phyloP scores from a whole-genome alignment of 345 rosid species.

The Brassica napus region DNA sequence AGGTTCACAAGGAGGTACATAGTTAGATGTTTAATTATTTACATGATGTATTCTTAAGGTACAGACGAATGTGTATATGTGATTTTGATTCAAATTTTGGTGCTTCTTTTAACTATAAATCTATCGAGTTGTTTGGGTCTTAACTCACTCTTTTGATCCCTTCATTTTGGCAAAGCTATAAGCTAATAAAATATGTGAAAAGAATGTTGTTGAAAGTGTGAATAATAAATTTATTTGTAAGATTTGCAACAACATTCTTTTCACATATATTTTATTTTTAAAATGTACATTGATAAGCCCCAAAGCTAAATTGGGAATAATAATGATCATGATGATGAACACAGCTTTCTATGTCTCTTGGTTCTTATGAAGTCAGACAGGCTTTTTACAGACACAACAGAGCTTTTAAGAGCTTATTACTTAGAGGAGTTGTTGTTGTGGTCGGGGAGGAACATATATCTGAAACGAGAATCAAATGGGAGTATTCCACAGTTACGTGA shows the following conservation, averaged over 20 bases:
- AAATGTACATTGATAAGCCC: constrained; percentile 15
- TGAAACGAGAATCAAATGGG: constrained; percentile 78
- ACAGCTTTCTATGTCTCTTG: neutral
- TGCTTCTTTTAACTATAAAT: constrained; percentile 8
- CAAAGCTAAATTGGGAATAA: constrained; percentile 6
- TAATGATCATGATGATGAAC: neutral
- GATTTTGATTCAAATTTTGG: constrained; percentile 26
- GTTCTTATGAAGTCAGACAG: constrained; percentile 20
- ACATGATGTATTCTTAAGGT: constrained; percentile 10
- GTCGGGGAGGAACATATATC: constrained; percentile 70
- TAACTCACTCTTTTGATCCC: constrained; percentile 8
- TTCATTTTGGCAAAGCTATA: constrained; percentile 13
- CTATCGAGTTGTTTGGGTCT: constrained; percentile 20
- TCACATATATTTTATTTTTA: neutral
- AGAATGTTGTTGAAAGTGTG: too few relatives aligned
- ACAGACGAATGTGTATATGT: constrained; percentile 26
- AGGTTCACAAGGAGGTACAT: constrained; percentile 29
- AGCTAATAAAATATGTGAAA: neutral
- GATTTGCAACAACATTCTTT: neutral
- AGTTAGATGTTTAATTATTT: constrained; percentile 9
- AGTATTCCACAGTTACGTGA: constrained; percentile 81
- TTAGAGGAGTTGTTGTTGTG: neutral
- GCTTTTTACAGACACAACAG: constrained; percentile 21
- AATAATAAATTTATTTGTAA: too few relatives aligned
- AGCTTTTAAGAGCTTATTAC: neutral